phyloP scores from a whole-genome alignment of 2,329 filamentous ascomycete species.

The Claviceps africana region DNA sequence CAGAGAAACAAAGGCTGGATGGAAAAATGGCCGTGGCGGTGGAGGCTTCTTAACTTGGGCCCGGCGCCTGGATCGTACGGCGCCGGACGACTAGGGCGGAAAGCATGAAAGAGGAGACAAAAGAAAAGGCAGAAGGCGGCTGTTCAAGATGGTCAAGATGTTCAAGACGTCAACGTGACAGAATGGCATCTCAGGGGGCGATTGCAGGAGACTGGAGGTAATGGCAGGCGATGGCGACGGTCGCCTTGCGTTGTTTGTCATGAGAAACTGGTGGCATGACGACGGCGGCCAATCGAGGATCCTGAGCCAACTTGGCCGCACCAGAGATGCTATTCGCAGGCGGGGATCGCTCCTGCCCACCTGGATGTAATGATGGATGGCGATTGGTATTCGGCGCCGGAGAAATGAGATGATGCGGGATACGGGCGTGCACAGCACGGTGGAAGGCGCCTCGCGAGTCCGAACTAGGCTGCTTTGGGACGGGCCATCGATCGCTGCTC shows the following conservation, averaged over 20 bases:
- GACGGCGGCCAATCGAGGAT: not conserved
- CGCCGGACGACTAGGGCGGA: too few species aligned
- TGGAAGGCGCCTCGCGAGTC: not conserved
- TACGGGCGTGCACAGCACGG: not conserved
- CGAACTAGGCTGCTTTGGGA: not conserved
- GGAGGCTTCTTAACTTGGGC: not conserved
- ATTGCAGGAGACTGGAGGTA: not conserved
- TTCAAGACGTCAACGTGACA: too few species aligned
- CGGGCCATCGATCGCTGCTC: not conserved
- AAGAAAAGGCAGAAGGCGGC: not conserved
- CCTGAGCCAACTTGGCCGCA: not conserved
- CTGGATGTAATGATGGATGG: not conserved
- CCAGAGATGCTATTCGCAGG: constrained; percentile 6
- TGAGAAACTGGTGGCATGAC: not conserved
- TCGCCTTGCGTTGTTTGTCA: not conserved
- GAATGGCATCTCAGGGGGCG: too few species aligned
- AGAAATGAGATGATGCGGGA: constrained; percentile 8
- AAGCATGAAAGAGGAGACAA: too few species aligned
- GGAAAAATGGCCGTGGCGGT: not conserved
- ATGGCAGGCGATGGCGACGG: not conserved
- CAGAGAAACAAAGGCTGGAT: not conserved
- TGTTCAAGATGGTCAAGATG: not conserved
- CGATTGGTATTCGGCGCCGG: constrained; percentile 1
- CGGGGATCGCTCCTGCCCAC: constrained; percentile 1
- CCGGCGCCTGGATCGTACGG: not conserved